Evolutionary conservation across 257 asterid genomes (phyloP), one percentile per base, ranked within the genome.

Genomic region (Vinca minor): DNA sequence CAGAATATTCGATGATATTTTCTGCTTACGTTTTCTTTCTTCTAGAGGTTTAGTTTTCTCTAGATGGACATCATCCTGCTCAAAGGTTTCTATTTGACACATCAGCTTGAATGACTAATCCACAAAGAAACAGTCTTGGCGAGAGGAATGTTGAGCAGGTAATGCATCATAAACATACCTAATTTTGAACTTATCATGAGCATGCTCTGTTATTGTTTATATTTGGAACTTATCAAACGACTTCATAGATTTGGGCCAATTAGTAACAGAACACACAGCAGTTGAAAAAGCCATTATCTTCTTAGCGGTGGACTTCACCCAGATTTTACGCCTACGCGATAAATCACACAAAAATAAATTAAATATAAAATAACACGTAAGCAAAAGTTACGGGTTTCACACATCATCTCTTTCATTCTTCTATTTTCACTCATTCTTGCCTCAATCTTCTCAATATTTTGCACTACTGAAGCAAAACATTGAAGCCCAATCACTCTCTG

Each of bases 61-160:
- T 67, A 71, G 66, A 81, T 65, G 71, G 75, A n/a, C 36, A 56
- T 68, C 59, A 41, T 53, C 69, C 48, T 71, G 65, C 59, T 18
- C 65, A 25, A 61, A 55, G 66, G 32, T 77, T 56, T 66, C 59
- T 71, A 20, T 57, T 66, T 73, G 71, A 84, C 69, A 53, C 47
- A 61, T 48, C 76, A 70, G 77, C 72, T 76, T 74, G 80, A 83
- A 86, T 84, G 95, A 77, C 76, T 76, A 73, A 64, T 60, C 34
- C 58, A 67, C 85, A 59, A 75, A 65, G 74, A 53, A 72, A 74
- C 70, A 73, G 83, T 72, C 68, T 82, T 57, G 83, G 78, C 5
- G 95, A 80, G 66, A 76, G 79, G 83, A 78, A 80, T 56, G 74
- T 83, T 45, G 76, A 74, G 67, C 88, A 82, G 95, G 95, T 84